Percentiles rank a stretch among this genome's conserved stretches.
Conservation (phyloP, 495 filamentous ascomycete genomes). For the Xylaria flabelliformis region DNA sequence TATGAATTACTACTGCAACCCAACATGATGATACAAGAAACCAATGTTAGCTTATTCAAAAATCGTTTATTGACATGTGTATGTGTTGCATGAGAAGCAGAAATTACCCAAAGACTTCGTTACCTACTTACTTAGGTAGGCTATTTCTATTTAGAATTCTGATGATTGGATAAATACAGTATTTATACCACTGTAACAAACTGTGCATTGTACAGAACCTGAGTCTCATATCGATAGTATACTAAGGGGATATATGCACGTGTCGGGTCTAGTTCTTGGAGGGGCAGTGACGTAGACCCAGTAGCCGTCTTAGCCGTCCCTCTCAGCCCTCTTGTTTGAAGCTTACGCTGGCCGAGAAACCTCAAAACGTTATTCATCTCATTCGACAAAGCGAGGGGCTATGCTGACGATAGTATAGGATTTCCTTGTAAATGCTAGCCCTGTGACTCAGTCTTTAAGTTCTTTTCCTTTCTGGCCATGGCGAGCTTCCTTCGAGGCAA, state of each 20-base stretch:
- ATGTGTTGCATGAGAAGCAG: background rate
- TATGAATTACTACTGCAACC: background rate
- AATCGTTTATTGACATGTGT: too few relatives aligned
- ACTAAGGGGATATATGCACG: background rate
- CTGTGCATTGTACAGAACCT: background rate
- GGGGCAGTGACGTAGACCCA: slow-evolving; percentile 19
- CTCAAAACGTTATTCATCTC: background rate
- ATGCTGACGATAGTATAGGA: background rate
- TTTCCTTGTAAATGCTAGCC: background rate
- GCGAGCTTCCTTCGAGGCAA: slow-evolving; percentile 87
- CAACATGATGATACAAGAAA: background rate
- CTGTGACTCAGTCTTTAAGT: background rate
- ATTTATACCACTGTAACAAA: background rate
- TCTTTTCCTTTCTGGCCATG: slow-evolving; percentile 55
- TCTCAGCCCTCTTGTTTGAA: background rate
- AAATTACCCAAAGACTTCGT: background rate
- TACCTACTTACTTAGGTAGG: too few relatives aligned
- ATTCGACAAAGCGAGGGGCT: background rate
- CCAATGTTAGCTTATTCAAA: background rate
- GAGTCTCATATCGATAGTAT: background rate
- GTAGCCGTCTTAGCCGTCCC: slow-evolving; percentile 14
- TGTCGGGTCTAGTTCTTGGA: background rate
- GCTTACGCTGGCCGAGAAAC: background rate
- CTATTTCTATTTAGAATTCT: too few relatives aligned
- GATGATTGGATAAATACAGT: background rate